Evolutionary conservation across 1,139 yeast species (phyloP).

Genomic region (Scheffersomyces parashehatae): DNA sequence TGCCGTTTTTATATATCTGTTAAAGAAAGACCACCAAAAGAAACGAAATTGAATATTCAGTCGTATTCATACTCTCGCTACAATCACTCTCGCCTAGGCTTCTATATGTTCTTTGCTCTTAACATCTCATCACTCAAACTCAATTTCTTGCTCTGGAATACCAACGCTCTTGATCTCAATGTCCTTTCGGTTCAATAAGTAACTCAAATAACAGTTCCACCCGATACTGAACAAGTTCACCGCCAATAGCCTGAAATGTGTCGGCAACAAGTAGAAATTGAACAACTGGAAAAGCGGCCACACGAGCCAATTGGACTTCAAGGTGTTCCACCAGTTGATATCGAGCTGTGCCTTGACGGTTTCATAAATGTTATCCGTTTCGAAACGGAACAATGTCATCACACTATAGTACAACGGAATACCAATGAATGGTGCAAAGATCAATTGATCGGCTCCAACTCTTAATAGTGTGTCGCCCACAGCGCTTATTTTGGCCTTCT

Average conservation of each 20-base stretch:
- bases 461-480: constrained; percentile 38
- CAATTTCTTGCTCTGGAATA: too few species aligned
- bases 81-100: too few species aligned
- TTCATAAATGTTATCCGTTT: constrained; percentile 13
- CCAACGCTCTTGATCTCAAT: background rate
- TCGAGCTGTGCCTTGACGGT: constrained; percentile 42
- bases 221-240: constrained; percentile 75
- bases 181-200: constrained; percentile 13
- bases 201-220: constrained; percentile 83
- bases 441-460: constrained; percentile 69
- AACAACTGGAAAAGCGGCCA: constrained; percentile 84
- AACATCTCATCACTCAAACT: too few species aligned
- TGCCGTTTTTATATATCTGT: too few species aligned
- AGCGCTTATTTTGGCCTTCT: background rate
- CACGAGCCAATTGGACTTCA: constrained; percentile 72
- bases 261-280: constrained; percentile 74
- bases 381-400: constrained; percentile 65
- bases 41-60: too few species aligned
- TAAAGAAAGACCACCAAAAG: too few species aligned
- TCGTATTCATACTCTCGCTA: too few species aligned
- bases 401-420: constrained; percentile 67
- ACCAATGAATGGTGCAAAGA: constrained; percentile 73
- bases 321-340: constrained; percentile 59
- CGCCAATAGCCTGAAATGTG: constrained; percentile 62
- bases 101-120: too few species aligned